phyloP scores from a whole-genome alignment of 2,329 filamentous ascomycete genomes.

The Microdochium trichocladiopsis region DNA sequence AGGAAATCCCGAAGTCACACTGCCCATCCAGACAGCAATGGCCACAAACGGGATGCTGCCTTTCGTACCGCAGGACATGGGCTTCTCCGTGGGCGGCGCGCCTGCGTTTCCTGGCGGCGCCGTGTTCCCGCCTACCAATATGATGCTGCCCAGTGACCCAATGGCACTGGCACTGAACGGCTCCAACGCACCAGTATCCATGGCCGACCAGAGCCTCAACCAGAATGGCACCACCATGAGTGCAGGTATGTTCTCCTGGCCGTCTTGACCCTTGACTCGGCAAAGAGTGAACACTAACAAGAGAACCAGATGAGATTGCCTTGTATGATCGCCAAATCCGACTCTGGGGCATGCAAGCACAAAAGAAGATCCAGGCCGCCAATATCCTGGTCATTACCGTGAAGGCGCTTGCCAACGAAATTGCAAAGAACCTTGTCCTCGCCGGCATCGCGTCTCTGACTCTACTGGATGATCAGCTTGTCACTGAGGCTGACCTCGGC shows the following conservation, averaged over 20 bases:
- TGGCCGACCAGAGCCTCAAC: neutral
- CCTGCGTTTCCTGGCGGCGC: neutral
- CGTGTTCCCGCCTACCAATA: neutral
- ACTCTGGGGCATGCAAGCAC: constrained; percentile 92
- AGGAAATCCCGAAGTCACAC: neutral
- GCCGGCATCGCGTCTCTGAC: constrained; percentile 89
- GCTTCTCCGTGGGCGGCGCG: neutral
- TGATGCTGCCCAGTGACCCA: neutral
- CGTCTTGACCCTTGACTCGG: neutral
- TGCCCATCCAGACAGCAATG: neutral
- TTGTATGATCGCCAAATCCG: constrained; percentile 96
- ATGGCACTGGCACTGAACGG: constrained; percentile 6
- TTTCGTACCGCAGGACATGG: neutral
- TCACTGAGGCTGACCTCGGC: constrained; percentile 74
- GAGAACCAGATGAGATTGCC: constrained; percentile 74
- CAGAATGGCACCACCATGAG: neutral
- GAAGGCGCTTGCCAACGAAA: constrained; percentile 83
- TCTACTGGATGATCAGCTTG: constrained; percentile 69
- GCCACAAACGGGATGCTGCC: neutral
- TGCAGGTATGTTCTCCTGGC: neutral
- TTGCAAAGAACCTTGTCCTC: constrained; percentile 94
- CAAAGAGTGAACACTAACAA: neutral
- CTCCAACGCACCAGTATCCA: constrained; percentile 3
- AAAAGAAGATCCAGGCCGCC: constrained; percentile 84
- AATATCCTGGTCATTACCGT: constrained; percentile 86